Percentiles rank a stretch among this genome's conserved stretches.
Conservation (phyloP, 2,329 filamentous ascomycete species). For the Scleromitrula shiraiana region DNA sequence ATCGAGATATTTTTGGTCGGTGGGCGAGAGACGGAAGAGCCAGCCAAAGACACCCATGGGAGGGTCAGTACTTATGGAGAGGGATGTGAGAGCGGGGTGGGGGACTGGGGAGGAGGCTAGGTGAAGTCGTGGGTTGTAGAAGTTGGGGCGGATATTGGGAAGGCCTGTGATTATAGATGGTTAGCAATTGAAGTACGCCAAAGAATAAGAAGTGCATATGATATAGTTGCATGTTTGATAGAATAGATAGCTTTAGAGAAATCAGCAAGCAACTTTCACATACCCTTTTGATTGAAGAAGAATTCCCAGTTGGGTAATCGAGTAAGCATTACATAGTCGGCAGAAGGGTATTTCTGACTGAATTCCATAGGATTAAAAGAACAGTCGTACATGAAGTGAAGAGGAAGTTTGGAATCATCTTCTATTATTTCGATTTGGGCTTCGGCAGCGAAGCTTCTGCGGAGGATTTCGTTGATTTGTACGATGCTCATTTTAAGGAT, state of each 20-base stretch:
- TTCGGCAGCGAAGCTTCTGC: too few species aligned
- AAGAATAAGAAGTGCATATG: not conserved
- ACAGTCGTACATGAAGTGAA: slow-evolving; percentile 5
- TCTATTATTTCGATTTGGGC: not conserved
- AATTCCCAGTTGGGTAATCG: not conserved
- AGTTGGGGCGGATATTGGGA: not conserved
- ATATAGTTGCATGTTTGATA: not conserved
- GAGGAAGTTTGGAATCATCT: too few species aligned
- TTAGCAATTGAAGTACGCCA: too few species aligned
- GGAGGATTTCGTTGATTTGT: too few species aligned
- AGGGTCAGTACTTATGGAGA: not conserved
- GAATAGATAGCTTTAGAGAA: not conserved
- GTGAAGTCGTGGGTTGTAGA: not conserved
- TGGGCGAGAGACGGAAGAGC: not conserved
- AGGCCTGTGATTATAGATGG: not conserved
- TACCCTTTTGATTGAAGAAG: slow-evolving; percentile 2
- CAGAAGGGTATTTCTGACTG: not conserved
- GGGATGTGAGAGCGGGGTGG: not conserved
- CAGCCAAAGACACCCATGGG: not conserved
- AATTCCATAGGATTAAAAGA: not conserved
- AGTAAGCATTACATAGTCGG: not conserved
- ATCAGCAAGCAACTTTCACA: not conserved
- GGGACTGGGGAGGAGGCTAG: not conserved
- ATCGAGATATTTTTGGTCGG: not conserved
- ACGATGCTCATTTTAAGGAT: too few species aligned